Evolutionary conservation across 2,329 filamentous ascomycete genomes (phyloP).

Genomic region (Pseudocercospora fijiensis): DNA sequence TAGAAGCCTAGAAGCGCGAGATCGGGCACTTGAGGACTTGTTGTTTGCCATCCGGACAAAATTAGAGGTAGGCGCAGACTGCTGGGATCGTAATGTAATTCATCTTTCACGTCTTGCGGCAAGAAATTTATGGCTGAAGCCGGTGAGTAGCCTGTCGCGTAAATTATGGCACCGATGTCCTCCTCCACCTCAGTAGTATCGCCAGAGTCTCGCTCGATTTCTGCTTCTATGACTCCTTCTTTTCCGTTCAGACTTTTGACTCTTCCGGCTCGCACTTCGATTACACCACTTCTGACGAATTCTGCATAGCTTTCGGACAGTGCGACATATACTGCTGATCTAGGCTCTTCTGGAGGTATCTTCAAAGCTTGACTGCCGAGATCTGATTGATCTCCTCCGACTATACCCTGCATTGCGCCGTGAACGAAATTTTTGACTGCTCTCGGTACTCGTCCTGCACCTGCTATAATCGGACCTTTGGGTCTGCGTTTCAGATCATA

Average conservation of each 20-base stretch:
- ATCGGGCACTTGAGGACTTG: slow-evolving; percentile 56
- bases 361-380: slow-evolving; percentile 30
- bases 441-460: slow-evolving; percentile 62
- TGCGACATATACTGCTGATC: slow-evolving; percentile 50
- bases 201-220: slow-evolving; percentile 11
- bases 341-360: slow-evolving; percentile 20
- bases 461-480: slow-evolving; percentile 58
- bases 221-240: slow-evolving; percentile 11
- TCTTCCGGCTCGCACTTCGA: slow-evolving; percentile 43
- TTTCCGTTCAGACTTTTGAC: slow-evolving; percentile 24
- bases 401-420: slow-evolving; percentile 33
- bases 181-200: slow-evolving; percentile 40
- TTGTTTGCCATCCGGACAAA: slow-evolving; percentile 54
- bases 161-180: slow-evolving; percentile 65
- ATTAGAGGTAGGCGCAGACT: slow-evolving; percentile 62
- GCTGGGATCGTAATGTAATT: slow-evolving; percentile 57
- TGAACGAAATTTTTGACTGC: slow-evolving; percentile 45
- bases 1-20: slow-evolving; percentile 83
- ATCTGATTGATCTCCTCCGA: slow-evolving; percentile 49
- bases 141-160: slow-evolving; percentile 74
- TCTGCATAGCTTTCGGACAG: slow-evolving; percentile 72
- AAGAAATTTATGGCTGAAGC: slow-evolving; percentile 65
- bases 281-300: slow-evolving; percentile 64
- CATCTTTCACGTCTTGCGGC: slow-evolving; percentile 54
- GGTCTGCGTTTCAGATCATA: slow-evolving; percentile 68